Base-by-base conservation (phyloP, 1,139 yeast genomes). In the Zygosaccharomyces sapae region DNA sequence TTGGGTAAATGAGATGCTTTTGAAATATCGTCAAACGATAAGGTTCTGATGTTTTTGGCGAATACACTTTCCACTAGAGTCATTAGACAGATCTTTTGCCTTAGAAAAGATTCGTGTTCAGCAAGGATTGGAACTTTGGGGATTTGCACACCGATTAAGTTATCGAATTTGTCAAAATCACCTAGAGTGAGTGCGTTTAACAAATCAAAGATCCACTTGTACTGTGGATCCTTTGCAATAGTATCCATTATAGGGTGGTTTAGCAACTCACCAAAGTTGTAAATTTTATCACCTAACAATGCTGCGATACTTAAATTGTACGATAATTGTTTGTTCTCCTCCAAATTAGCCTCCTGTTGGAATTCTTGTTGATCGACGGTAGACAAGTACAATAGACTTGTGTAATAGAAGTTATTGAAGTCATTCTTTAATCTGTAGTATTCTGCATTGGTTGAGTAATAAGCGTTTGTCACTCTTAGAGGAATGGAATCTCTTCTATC, bases 241-340 rank as follows among this genome's bases (percentile, higher is more conserved):
- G 76, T 72, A 44, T 74, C 68, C 66, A 92, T 77, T 47, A 90
- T 82, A 44, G 95, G 96, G 66, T 92, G 97, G 64, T 89, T 80
- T 51, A 92, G 77, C 55, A 92, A 78, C 69, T 94, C 98, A 45
- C 98, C 98, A 68, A 92, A 92, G 70, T 90, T 92, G 73, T 89
- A 94, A 57, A 92, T 86, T 63, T 81, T 83, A 62, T 89, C 96
- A 41, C 97, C 98, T 57, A 92, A 74, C 53, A 92, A 72, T 0
- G 97, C 98, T 38, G 96, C 83, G 45, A 89, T 76, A 51, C 95
- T 78, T 59, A 92, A 76, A 57, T 92, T 95, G 61, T 83, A 81
- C 22, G 96, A 92, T 48, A 88, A 73, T 50, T 71, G 74, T 55
- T 75, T 75, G 55, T 70, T 76, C 47, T 81, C 83, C 6, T 44